Evolutionary conservation across 208 protist genomes (phyloP), one percentile per base, ranked within the genome.

Genomic region (Acanthamoeba healyi): DNA sequence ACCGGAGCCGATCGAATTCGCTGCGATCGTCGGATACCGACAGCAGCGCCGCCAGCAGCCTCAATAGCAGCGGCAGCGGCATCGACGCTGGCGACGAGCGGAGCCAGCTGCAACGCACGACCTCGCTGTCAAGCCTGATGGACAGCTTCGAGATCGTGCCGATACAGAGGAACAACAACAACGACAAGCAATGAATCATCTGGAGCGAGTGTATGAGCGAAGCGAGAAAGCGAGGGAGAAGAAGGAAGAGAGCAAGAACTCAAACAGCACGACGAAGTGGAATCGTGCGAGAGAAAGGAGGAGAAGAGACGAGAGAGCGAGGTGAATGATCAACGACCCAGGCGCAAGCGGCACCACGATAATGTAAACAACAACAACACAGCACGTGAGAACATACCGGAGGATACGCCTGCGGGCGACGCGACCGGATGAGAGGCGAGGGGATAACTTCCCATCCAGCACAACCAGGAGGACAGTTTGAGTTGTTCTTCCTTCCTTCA

Each of bases 91-190:
- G 51, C 51, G 51, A 26, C 51, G 51, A 29, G 5, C 29, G 63
- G 9, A 4, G 17, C 7, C n/a, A 34, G 26, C 1, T 40, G 24
- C 10, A 38, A 5, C 63, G 40, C 17, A 22, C 38, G 24, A 24
- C 38, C 19, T 51, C 74, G 42, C 0, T 84, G 2, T 49, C 74
- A 2, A 84, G 74, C 44, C n/a, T 84, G 5, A 56, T 84, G 22
- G 74, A 84, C 1, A 84, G 74, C 74, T 84, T 84, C 74, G 74
- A 84, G 42, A 4, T 84, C 6, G 44, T 84, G 38, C 74, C 74
- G 42, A 54, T 40, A 36, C 24, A 49, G 7, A 49, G 44, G 44
- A 49, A 12, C 4, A 49, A 49, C 44, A 49, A 49, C 44, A 12
- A 49, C 7, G 44, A 49, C 44, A 15, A 49, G 12, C 12, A n/a